Evolutionary conservation across 148 eudicot genomes (phyloP).

Genomic region (Amaranthus palmeri): DNA sequence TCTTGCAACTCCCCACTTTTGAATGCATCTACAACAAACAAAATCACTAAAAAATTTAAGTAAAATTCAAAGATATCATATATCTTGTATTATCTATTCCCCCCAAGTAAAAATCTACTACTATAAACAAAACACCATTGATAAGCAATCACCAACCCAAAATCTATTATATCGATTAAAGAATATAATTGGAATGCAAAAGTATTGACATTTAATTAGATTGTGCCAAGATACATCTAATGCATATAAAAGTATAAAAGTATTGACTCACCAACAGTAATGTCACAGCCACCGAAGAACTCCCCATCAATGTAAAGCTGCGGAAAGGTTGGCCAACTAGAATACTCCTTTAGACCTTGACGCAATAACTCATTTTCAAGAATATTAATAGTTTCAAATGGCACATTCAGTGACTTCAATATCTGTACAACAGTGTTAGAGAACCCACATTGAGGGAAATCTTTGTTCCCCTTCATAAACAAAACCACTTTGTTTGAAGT

Average conservation of each 20-base stretch:
- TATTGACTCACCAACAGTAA: constrained; percentile 62
- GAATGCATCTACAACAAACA: constrained; percentile 56
- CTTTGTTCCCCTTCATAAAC: constrained; percentile 96
- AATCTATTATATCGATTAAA: too few relatives aligned
- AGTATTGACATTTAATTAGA: neutral
- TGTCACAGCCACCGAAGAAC: constrained; percentile 97
- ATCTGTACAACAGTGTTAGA: constrained; percentile 87
- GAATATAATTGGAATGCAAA: neutral
- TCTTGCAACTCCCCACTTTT: constrained; percentile 91
- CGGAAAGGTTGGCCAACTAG: constrained; percentile 99
- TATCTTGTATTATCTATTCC: neutral
- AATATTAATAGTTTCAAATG: constrained; percentile 83
- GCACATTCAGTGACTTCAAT: constrained; percentile 56
- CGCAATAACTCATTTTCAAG: constrained; percentile 83
- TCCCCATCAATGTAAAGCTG: constrained; percentile 95
- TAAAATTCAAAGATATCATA: neutral
- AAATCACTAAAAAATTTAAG: neutral
- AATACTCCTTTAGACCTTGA: constrained; percentile 87
- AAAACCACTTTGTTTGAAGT: constrained; percentile 72
- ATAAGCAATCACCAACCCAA: neutral
- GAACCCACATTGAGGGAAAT: constrained; percentile 95
- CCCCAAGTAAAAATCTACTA: neutral
- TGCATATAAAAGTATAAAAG: neutral
- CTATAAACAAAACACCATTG: neutral
- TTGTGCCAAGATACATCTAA: neutral